These are phyloP conservation scores for Suhomyces panamericanus DNA, from an alignment of 1,139 yeast genomes.

Conservation along the genomic window DNA sequence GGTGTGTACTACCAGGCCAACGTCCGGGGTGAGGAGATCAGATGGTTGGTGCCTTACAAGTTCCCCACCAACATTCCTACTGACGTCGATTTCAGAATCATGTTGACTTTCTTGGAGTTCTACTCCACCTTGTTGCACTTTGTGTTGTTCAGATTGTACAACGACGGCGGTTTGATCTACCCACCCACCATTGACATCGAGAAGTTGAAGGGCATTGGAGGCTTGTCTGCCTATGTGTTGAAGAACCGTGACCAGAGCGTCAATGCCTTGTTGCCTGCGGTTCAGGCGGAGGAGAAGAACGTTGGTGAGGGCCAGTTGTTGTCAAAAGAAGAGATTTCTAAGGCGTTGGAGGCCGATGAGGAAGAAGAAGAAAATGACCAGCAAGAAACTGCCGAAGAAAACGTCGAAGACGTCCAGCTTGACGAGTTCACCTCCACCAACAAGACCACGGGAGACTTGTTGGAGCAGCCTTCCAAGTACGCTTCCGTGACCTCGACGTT, in stretches of 20 bases:
- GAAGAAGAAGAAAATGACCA: constrained; percentile 38
- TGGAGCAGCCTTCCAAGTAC: constrained; percentile 75
- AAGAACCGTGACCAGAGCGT: constrained; percentile 41
- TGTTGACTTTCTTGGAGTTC: constrained; percentile 95
- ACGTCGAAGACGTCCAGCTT: constrained; percentile 48
- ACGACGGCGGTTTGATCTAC: constrained; percentile 80
- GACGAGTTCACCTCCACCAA: constrained; percentile 69
- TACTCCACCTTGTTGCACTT: constrained; percentile 90
- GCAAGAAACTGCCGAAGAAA: constrained; percentile 36
- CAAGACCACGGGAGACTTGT: constrained; percentile 70
- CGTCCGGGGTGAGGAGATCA: constrained; percentile 85
- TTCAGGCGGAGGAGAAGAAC: constrained; percentile 17
- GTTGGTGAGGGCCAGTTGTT: constrained; percentile 39
- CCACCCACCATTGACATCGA: constrained; percentile 83
- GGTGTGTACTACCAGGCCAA: constrained; percentile 95
- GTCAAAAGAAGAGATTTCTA: constrained; percentile 45
- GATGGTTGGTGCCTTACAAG: constrained; percentile 97
- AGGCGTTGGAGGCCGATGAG: constrained; percentile 54
- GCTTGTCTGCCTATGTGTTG: constrained; percentile 78
- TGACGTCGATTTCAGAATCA: constrained; percentile 93
- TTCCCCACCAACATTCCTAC: constrained; percentile 94
- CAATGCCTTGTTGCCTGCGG: constrained; percentile 43
- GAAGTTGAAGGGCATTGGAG: constrained; percentile 84
- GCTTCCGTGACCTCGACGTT: constrained; percentile 61
- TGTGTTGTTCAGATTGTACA: constrained; percentile 79